Conservation (phyloP, 345 rosid genomes). For the Melaleuca quinquenervia region DNA sequence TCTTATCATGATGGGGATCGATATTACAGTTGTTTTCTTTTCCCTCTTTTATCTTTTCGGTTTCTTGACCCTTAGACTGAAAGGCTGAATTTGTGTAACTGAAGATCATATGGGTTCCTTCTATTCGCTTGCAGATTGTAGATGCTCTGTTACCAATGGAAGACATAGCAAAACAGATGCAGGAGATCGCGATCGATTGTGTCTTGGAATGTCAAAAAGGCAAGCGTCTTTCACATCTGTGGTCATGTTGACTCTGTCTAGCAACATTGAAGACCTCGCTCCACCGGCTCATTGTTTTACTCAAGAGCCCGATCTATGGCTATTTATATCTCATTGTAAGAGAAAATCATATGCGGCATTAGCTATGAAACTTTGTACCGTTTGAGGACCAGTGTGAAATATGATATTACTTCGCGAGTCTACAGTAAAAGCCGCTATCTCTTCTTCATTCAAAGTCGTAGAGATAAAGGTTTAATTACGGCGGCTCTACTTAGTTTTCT, state of each 20-base stretch:
- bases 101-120: not conserved
- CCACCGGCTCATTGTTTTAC: not conserved
- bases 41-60: no score
- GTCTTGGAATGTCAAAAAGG: constrained; percentile 41
- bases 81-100: not conserved
- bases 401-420: not conserved
- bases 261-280: not conserved
- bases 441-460: not conserved
- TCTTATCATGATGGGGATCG: not conserved
- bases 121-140: constrained; percentile 26
- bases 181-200: constrained; percentile 23
- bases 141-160: constrained; percentile 51
- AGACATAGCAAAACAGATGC: constrained; percentile 54
- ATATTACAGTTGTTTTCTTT: not conserved
- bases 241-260: constrained; percentile 16
- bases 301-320: not conserved
- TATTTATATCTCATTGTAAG: not conserved
- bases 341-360: not conserved
- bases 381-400: not conserved
- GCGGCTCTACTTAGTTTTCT: not conserved
- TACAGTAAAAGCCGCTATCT: not conserved
- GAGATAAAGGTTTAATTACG: not conserved
- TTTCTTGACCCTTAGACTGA: not conserved
- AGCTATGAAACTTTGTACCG: not conserved
- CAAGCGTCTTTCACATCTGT: constrained; percentile 41